phyloP scores from a whole-genome alignment of 148 eudicot genomes.

The Chenopodium berlandieri region DNA sequence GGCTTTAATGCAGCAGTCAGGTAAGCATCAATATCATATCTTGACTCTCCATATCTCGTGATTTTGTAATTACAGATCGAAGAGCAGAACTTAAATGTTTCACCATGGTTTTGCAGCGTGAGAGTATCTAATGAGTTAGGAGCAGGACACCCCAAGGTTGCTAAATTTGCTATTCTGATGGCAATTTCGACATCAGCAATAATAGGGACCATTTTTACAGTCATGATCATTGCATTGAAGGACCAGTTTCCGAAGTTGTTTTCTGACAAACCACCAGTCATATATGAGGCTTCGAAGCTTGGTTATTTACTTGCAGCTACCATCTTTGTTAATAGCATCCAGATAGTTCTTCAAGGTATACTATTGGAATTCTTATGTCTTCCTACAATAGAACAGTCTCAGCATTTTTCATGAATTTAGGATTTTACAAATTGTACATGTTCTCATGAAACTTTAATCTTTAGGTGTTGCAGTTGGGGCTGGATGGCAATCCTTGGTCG shows the following conservation, averaged over 20 bases:
- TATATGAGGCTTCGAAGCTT: conserved; percentile 28
- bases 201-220: conserved; percentile 21
- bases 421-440: not conserved
- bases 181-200: conserved; percentile 25
- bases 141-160: conserved; percentile 53
- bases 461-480: conserved; percentile 48
- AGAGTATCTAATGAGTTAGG: conserved; percentile 70
- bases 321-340: conserved; percentile 36
- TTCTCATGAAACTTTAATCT: not conserved
- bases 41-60: not conserved
- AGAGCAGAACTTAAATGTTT: not conserved
- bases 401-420: not conserved
- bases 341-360: conserved; percentile 41
- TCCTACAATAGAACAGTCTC: not conserved
- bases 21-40: conserved; percentile 10
- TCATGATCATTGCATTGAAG: conserved; percentile 11
- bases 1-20: conserved; percentile 47
- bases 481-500: conserved; percentile 41
- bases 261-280: conserved; percentile 22
- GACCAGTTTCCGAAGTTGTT: conserved; percentile 35
- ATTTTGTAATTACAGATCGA: not conserved
- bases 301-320: conserved; percentile 28
- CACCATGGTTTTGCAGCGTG: conserved; percentile 37
- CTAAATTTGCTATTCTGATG: conserved; percentile 39
- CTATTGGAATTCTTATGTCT: not conserved